A percentile compares a stretch with the other conserved stretches of the same genome.
phyloP scores from a whole-genome alignment of 2,329 filamentous ascomycete species.

The Ascomycota sp. region DNA sequence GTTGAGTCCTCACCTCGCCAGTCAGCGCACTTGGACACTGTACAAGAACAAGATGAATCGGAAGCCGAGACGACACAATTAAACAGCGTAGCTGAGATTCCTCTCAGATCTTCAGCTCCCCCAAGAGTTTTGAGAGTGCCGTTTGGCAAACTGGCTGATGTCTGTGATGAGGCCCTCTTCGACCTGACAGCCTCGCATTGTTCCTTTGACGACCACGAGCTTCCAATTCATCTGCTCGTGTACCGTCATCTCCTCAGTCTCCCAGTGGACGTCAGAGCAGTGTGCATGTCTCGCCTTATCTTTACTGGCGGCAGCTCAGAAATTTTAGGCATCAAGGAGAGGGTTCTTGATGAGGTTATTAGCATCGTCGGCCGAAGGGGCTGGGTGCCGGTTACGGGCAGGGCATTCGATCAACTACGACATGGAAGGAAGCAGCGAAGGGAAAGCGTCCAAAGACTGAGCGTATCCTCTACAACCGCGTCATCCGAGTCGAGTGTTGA shows the following conservation, averaged over 20 bases:
- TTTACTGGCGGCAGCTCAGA: conserved; percentile 64
- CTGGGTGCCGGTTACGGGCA: conserved; percentile 58
- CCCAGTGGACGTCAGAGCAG: conserved; percentile 58
- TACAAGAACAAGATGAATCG: conserved; percentile 34
- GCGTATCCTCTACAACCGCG: conserved; percentile 5
- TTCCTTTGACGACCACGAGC: conserved; percentile 69
- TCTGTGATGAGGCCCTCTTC: conserved; percentile 57
- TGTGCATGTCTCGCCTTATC: conserved; percentile 74
- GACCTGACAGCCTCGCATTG: conserved; percentile 24
- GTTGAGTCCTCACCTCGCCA: conserved; percentile 13
- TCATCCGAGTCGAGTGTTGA: conserved; percentile 7
- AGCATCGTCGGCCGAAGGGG: conserved; percentile 42
- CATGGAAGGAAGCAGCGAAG: conserved; percentile 20
- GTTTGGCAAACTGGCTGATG: conserved; percentile 47
- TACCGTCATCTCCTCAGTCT: conserved; percentile 55
- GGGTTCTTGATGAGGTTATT: conserved; percentile 55
- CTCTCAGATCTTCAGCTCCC: conserved; percentile 22
- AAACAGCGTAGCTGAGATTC: conserved; percentile 17
- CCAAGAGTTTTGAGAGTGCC: conserved; percentile 39
- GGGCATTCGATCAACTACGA: conserved; percentile 34
- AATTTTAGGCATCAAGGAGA: conserved; percentile 56
- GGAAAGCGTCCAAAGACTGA: conserved; percentile 4
- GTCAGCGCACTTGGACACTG: conserved; percentile 20
- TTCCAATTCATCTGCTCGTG: conserved; percentile 52
- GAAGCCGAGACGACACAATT: conserved; percentile 12